A percentile compares a stretch with the other conserved stretches of the same genome.
These are phyloP conservation scores for Boletus semigastroideus DNA, from an alignment of 1,284 basidiomycete genomes.

Conservation along the genomic window DNA sequence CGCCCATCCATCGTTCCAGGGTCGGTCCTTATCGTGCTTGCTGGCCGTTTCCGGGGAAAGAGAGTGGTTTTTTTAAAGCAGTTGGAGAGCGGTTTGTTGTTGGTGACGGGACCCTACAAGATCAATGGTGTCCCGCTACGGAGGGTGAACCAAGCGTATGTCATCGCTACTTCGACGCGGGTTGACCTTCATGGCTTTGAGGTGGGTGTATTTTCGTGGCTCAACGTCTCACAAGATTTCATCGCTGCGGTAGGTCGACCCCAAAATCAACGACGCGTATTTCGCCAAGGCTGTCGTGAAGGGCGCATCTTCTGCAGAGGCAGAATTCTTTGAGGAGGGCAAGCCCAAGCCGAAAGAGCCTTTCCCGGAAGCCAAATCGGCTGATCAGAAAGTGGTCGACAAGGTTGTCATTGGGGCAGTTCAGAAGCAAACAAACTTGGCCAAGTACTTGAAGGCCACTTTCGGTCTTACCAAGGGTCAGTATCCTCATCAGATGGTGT, in stretches of 20 bases:
- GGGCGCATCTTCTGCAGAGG: constrained; percentile 79
- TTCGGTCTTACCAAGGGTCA: constrained; percentile 97
- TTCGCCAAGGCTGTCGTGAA: constrained; percentile 84
- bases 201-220: constrained; percentile 41
- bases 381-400: constrained; percentile 94
- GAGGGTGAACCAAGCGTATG: constrained; percentile 99
- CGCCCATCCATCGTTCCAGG: constrained; percentile 92
- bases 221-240: constrained; percentile 6
- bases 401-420: constrained; percentile 81
- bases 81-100: constrained; percentile 87
- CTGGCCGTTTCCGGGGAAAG: constrained; percentile 98
- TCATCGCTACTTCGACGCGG: constrained; percentile 98
- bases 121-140: constrained; percentile 98
- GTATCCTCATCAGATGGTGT: constrained; percentile 85
- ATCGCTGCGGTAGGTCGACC: constrained; percentile 58
- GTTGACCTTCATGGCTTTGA: constrained; percentile 80
- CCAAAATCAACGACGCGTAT: constrained; percentile 94
- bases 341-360: constrained; percentile 92
- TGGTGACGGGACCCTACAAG: constrained; percentile 98
- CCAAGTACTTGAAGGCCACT: constrained; percentile 91
- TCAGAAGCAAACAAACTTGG: constrained; percentile 91
- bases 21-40: constrained; percentile 94
- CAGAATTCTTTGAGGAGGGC: constrained; percentile 94
- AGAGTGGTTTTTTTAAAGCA: constrained; percentile 99
- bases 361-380: constrained; percentile 86